phyloP scores from a whole-genome alignment of 2,329 filamentous ascomycete genomes.

The Amylocarpus encephaloides region DNA sequence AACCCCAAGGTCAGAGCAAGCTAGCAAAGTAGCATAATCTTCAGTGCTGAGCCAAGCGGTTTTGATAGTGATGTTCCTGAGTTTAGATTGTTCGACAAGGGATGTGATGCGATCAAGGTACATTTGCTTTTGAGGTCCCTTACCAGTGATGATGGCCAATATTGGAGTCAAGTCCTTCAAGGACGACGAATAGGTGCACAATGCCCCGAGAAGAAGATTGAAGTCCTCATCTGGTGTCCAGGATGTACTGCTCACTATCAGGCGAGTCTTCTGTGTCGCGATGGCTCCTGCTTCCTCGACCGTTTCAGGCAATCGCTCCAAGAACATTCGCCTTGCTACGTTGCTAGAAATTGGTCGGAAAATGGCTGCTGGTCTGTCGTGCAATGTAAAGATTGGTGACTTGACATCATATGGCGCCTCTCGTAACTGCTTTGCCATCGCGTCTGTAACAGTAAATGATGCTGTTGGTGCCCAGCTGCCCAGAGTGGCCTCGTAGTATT shows the following conservation, averaged over 20 bases:
- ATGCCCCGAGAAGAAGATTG: slow-evolving; percentile 73
- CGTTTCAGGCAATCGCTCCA: slow-evolving; percentile 61
- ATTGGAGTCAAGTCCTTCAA: slow-evolving; percentile 47
- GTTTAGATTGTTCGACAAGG: slow-evolving; percentile 54
- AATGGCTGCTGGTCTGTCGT: slow-evolving; percentile 78
- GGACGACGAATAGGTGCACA: slow-evolving; percentile 64
- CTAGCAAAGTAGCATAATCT: slow-evolving; percentile 80
- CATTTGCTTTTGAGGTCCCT: slow-evolving; percentile 73
- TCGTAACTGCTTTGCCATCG: slow-evolving; percentile 72
- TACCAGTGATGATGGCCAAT: slow-evolving; percentile 90
- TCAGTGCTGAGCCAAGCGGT: slow-evolving; percentile 80
- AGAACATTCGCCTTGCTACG: slow-evolving; percentile 48
- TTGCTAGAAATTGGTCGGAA: slow-evolving; percentile 62
- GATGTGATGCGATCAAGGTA: slow-evolving; percentile 62
- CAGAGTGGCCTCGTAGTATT: slow-evolving; percentile 69
- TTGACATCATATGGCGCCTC: slow-evolving; percentile 57
- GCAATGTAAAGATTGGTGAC: slow-evolving; percentile 63
- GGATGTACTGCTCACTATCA: slow-evolving; percentile 89
- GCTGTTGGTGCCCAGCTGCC: slow-evolving; percentile 60
- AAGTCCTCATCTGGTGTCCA: slow-evolving; percentile 99
- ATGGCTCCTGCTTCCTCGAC: slow-evolving; percentile 53
- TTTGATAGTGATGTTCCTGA: slow-evolving; percentile 64
- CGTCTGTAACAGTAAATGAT: slow-evolving; percentile 83
- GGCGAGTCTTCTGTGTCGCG: slow-evolving; percentile 49
- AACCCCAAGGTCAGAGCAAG: slow-evolving; percentile 80